These are phyloP conservation scores for Parastagonospora nodorum DNA, from an alignment of 2,329 filamentous ascomycete species.

Conservation along the genomic window DNA sequence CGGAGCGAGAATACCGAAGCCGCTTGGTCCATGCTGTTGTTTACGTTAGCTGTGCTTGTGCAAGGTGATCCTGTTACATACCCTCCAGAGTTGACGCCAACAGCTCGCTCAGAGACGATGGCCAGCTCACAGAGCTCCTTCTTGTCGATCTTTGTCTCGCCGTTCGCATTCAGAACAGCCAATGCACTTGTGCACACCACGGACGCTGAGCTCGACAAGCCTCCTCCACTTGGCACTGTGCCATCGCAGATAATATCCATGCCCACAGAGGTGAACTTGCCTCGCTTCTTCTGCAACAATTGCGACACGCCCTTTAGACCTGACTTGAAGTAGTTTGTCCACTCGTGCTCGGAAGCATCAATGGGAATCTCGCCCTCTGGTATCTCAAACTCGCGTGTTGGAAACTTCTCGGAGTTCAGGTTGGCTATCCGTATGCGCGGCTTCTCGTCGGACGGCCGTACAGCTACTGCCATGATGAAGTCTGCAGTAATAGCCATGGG, in stretches of 20 bases:
- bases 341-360: constrained; percentile 83
- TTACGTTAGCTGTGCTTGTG: constrained; percentile 22
- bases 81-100: constrained; percentile 96
- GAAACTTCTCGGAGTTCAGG: constrained; percentile 75
- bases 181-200: constrained; percentile 90
- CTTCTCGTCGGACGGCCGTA: constrained; percentile 57
- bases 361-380: constrained; percentile 67
- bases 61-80: constrained; percentile 48
- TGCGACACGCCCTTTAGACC: constrained; percentile 82
- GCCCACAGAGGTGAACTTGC: constrained; percentile 69
- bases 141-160: constrained; percentile 79
- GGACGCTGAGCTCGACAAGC: constrained; percentile 90
- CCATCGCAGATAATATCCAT: constrained; percentile 92
- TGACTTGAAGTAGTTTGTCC: constrained; percentile 98
- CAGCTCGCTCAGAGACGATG: constrained; percentile 90
- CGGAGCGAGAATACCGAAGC: constrained; percentile 91
- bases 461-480: constrained; percentile 79
- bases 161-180: constrained; percentile 85
- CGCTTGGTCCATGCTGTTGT: constrained; percentile 86
- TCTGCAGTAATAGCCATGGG: constrained; percentile 96
- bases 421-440: constrained; percentile 79
- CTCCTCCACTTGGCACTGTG: constrained; percentile 88
- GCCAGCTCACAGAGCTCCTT: constrained; percentile 89
- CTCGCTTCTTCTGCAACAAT: constrained; percentile 71
- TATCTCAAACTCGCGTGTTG: constrained; percentile 74